Percentiles rank a stretch among this genome's conserved stretches.
Conservation (phyloP, 2,329 filamentous ascomycete genomes). For the Exophiala aquamarina region DNA sequence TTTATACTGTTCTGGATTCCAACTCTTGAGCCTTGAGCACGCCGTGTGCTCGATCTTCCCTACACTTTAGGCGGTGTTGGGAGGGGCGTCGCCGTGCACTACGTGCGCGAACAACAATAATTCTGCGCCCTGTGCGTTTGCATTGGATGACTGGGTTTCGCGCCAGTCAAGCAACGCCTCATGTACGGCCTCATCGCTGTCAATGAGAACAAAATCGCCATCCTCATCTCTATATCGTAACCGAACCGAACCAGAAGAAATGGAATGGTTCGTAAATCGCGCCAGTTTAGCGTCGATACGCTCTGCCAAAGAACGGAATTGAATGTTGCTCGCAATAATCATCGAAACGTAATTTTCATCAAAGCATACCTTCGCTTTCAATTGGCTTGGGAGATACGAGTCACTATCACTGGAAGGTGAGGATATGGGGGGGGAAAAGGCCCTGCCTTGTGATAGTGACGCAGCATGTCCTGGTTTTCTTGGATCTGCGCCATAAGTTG, state of each 20-base stretch:
- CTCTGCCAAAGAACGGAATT: conserved; percentile 89
- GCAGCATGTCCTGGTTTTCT: conserved; percentile 22
- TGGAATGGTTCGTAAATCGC: conserved; percentile 79
- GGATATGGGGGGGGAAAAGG: conserved; percentile 33
- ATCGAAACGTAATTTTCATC: conserved; percentile 90
- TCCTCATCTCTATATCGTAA: conserved; percentile 91
- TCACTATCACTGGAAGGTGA: conserved; percentile 32
- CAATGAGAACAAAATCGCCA: conserved; percentile 87
- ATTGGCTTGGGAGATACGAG: conserved; percentile 65
- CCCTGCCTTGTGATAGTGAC: conserved; percentile 31
- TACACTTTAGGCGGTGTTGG: not conserved
- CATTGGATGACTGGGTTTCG: conserved; percentile 66
- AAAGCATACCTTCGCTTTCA: conserved; percentile 95
- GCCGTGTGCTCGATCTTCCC: not conserved
- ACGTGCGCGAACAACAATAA: conserved; percentile 26
- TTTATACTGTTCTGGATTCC: not conserved
- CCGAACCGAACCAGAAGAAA: conserved; percentile 78
- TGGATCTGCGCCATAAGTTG: conserved; percentile 18
- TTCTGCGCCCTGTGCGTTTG: conserved; percentile 33
- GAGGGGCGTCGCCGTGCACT: conserved; percentile 2
- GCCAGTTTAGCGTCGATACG: conserved; percentile 94
- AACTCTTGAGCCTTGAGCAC: too few relatives aligned
- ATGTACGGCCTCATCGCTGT: conserved; percentile 93
- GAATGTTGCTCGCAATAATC: conserved; percentile 94
- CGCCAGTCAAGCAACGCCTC: conserved; percentile 95